Evolutionary conservation across 108 stramenopile genomes (phyloP), one percentile per base, ranked within the genome.

Genomic region (Cyclotella atomus): DNA sequence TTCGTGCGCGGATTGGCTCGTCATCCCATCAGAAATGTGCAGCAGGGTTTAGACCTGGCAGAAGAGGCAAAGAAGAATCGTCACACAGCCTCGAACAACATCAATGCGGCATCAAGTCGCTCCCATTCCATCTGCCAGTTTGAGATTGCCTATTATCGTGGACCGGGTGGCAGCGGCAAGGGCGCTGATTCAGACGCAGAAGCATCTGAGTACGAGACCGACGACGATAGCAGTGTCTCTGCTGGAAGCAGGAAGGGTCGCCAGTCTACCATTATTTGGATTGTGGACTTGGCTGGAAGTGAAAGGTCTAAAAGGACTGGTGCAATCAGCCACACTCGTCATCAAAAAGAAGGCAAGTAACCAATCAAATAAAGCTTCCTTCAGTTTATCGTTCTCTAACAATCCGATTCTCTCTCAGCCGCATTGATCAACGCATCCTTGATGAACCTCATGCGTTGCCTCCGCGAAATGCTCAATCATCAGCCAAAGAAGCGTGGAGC

Each of bases 211-310:
- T n/a, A 29, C 59, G 79, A 57, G 44, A 60, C 45, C 32, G 77
- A 83, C 32, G 88, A 89, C 53, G 91, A 90, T 46, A 88, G 85
- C 33, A 85, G 73, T 28, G 84, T 79, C 29, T 76, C 71, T n/a
- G n/a, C n/a, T n/a, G n/a, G n/a, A n/a, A n/a, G n/a, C n/a, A n/a
- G n/a, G 16, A 72, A 67, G 19, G 49, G 60, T 50, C 72, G 72
- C 46, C 78, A 82, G 36, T 75, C 81, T n/a, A 68, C 76, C 10
- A 92, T 80, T 20, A 68, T 98, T 54, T 96, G 91, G 95, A 93
- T 99, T 49, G 98, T 99, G 1, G 99, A 99, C 68, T 79, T 99
- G 47, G 99, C 99, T 4, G 99, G 99, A 9, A 94, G 93, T 65
- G 99, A 99, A 75, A 79, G 99, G 3, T 80, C 85, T 59, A 93